Evolutionary conservation across 441 rosid species (phyloP).

Genomic region (Gossypium davidsonii): DNA sequence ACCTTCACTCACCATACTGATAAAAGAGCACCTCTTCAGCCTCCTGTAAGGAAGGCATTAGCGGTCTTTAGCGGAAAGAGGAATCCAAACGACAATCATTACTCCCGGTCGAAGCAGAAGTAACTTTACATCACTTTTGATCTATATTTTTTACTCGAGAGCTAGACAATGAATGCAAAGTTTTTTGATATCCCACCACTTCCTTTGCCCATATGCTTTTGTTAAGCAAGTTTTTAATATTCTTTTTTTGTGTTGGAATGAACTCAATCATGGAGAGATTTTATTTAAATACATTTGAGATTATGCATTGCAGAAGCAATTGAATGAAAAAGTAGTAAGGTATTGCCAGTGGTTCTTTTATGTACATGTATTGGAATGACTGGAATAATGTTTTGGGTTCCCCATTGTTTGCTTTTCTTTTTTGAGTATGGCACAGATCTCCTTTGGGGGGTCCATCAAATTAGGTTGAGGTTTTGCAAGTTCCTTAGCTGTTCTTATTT

Average conservation of each 20-base stretch:
- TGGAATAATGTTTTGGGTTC: too few relatives aligned
- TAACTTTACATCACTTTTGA: conserved; percentile 1
- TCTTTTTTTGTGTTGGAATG: neutral
- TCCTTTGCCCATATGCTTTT: neutral
- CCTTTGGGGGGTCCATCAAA: too few relatives aligned
- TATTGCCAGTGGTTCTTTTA: neutral
- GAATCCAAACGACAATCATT: conserved; percentile 94
- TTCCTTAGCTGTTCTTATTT: too few relatives aligned
- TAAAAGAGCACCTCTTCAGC: conserved; percentile 58
- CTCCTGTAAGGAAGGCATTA: conserved; percentile 78
- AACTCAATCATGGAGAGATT: neutral
- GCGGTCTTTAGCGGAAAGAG: conserved; percentile 79
- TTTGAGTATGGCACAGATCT: too few relatives aligned
- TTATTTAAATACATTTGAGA: neutral
- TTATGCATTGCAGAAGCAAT: neutral
- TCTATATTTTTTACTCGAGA: neutral
- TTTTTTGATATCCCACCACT: neutral
- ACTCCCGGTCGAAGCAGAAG: conserved; percentile 53
- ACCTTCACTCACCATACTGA: conserved; percentile 57
- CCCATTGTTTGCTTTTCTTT: too few relatives aligned
- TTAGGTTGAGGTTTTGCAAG: too few relatives aligned
- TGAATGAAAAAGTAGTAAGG: neutral
- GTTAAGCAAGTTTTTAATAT: neutral
- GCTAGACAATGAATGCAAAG: neutral
- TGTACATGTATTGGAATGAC: too few relatives aligned